Conservation (phyloP, 2,329 filamentous ascomycete species). For the Cordyceps farinosa region DNA sequence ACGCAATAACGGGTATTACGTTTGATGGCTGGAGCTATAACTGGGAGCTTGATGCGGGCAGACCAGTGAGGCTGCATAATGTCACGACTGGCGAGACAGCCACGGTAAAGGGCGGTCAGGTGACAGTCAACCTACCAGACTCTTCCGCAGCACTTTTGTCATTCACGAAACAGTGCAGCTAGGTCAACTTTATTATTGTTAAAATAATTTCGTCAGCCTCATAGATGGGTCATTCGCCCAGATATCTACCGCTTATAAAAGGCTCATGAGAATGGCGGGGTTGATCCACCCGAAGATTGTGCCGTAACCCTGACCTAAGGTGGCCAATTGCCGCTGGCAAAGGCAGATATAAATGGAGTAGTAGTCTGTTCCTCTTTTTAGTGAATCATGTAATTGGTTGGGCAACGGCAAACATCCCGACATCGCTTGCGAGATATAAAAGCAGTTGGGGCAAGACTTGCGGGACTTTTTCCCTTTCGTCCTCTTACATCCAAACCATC, state of each 20-base stretch:
- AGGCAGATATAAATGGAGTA: constrained; percentile 8
- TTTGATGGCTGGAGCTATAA: constrained; percentile 62
- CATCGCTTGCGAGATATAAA: constrained; percentile 12
- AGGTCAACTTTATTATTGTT: not conserved
- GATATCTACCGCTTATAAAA: constrained; percentile 7
- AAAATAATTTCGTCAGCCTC: not conserved
- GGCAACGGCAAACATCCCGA: not conserved
- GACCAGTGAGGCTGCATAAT: constrained; percentile 51
- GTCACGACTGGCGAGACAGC: constrained; percentile 50
- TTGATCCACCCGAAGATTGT: constrained; percentile 14
- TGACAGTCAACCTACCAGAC: constrained; percentile 38
- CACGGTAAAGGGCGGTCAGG: constrained; percentile 33
- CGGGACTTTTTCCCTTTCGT: not conserved
- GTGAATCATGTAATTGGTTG: constrained; percentile 10
- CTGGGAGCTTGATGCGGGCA: constrained; percentile 52
- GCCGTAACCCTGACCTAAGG: not conserved
- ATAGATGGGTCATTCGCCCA: not conserved
- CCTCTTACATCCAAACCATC: not conserved
- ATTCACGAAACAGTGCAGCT: constrained; percentile 22
- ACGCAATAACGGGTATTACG: constrained; percentile 58
- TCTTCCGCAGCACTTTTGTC: constrained; percentile 40
- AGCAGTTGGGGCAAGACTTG: not conserved
- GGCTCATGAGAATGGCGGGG: constrained; percentile 12
- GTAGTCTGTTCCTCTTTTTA: not conserved
- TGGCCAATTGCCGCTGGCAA: not conserved